phyloP scores from a whole-genome alignment of 371 early-diverging fungal genomes.

The Rhizopus arrhizus region DNA sequence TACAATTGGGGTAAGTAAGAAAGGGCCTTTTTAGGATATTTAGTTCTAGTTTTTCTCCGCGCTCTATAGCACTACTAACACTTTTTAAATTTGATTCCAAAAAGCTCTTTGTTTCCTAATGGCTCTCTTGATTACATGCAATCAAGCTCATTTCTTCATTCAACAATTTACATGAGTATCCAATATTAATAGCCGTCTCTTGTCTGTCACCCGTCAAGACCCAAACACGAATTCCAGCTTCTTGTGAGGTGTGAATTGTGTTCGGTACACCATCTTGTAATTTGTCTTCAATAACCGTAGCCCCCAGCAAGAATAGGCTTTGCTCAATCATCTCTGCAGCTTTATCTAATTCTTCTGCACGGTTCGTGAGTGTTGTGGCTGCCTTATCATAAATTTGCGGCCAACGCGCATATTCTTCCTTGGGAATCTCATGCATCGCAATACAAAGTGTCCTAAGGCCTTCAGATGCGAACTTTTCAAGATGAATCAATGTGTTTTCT shows the following conservation, averaged over 20 bases:
- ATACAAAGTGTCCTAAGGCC: no score
- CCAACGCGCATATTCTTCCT: no score
- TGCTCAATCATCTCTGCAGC: slow-evolving; percentile 95
- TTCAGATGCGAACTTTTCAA: no score
- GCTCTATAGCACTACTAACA: slow-evolving; percentile 57
- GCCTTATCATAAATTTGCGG: no score
- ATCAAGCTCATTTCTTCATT: slow-evolving; percentile 85
- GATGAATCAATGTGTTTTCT: no score
- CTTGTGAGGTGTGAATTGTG: slow-evolving; percentile 91
- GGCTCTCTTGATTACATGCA: slow-evolving; percentile 77
- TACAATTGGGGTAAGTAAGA: no score
- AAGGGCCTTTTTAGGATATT: no score
- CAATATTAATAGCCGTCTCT: slow-evolving; percentile 94
- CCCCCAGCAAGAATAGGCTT: slow-evolving; percentile 89
- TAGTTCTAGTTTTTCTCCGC: slow-evolving; percentile 63
- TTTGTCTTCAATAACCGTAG: slow-evolving; percentile 98
- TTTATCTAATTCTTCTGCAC: slow-evolving; percentile 85
- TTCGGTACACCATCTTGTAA: slow-evolving; percentile 98
- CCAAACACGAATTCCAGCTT: slow-evolving; percentile 96
- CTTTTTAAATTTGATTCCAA: slow-evolving; percentile 74
- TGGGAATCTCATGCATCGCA: no score
- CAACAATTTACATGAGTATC: slow-evolving; percentile 85
- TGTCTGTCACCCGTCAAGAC: slow-evolving; percentile 94
- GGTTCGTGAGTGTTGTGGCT: slow-evolving; percentile 85
- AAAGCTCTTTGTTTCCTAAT: slow-evolving; percentile 77